A percentile compares a stretch with the other conserved stretches of the same genome.
phyloP scores from a whole-genome alignment of 108 stramenopile species.

The Aurantiochytrium sp. region DNA sequence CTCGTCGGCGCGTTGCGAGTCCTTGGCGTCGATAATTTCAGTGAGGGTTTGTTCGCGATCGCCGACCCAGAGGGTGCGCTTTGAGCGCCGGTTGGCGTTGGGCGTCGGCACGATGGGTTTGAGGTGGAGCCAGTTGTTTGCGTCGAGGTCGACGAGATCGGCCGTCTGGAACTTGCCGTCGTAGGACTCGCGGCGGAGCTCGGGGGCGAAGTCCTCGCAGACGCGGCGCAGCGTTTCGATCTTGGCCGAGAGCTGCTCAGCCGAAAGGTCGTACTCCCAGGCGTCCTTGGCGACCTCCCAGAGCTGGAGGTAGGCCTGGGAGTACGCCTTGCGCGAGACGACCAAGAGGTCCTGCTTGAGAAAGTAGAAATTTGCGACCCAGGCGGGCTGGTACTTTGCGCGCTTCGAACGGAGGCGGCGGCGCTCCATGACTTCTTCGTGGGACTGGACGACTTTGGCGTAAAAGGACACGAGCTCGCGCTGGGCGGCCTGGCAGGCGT shows the following conservation, averaged over 20 bases:
- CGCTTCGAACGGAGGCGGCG: background rate
- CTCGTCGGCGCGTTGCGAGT: background rate
- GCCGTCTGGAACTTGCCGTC: constrained; percentile 14
- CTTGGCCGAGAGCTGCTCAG: constrained; percentile 9
- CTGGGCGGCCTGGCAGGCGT: background rate
- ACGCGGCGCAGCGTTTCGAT: background rate
- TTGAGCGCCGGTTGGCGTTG: background rate
- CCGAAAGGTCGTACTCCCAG: background rate
- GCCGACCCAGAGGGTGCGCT: background rate
- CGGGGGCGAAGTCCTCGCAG: constrained; percentile 2
- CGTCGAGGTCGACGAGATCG: background rate
- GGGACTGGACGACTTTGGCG: constrained; percentile 15
- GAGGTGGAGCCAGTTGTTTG: constrained; percentile 6
- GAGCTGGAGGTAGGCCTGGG: constrained; percentile 7
- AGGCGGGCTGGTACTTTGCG: constrained; percentile 15
- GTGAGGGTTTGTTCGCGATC: background rate
- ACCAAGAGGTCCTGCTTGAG: background rate
- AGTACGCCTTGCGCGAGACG: background rate
- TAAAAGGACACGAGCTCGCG: constrained; percentile 20
- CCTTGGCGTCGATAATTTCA: background rate
- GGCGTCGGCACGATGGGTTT: background rate
- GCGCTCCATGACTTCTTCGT: background rate
- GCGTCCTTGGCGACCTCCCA: constrained; percentile 14
- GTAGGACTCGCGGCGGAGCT: background rate
- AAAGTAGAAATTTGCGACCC: background rate